Percentiles rank a stretch among this genome's conserved stretches.
Conservation (phyloP, 2,329 filamentous ascomycete genomes). For the Pseudopyrenochaeta lycopersici region DNA sequence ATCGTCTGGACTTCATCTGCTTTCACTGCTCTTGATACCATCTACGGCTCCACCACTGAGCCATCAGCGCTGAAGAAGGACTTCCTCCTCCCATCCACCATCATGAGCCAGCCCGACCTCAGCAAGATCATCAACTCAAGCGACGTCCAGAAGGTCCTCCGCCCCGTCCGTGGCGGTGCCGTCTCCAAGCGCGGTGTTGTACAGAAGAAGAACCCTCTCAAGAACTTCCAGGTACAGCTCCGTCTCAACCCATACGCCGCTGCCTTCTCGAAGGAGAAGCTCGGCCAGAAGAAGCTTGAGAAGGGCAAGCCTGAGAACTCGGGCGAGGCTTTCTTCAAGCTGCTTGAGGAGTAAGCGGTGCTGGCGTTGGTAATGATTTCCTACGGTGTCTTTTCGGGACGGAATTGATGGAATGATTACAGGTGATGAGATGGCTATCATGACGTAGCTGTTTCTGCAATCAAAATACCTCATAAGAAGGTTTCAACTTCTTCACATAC, state of each 20-base stretch:
- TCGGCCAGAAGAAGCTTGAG: constrained; percentile 75
- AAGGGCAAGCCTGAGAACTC: constrained; percentile 67
- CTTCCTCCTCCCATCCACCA: constrained; percentile 93
- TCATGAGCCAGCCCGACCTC: constrained; percentile 94
- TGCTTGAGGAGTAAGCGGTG: constrained; percentile 56
- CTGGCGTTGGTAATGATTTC: constrained; percentile 32
- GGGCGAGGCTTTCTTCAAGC: constrained; percentile 61
- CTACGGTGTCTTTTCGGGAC: constrained; percentile 35
- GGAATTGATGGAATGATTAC: constrained; percentile 28
- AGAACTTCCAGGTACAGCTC: constrained; percentile 98
- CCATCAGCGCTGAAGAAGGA: constrained; percentile 97
- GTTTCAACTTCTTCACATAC: constrained; percentile 23
- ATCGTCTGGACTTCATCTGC: constrained; percentile 98
- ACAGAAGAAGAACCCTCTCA: constrained; percentile 99
- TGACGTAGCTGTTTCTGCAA: constrained; percentile 40
- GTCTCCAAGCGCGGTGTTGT: constrained; percentile 88
- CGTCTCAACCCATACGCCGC: constrained; percentile 98
- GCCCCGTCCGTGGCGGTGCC: constrained; percentile 87
- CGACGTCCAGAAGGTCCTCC: constrained; percentile 96
- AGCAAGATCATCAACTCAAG: constrained; percentile 98
- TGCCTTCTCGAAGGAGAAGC: constrained; percentile 85
- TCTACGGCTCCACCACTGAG: constrained; percentile 94
- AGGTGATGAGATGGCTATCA: constrained; percentile 32
- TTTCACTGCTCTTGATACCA: constrained; percentile 93
- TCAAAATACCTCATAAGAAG: constrained; percentile 36